phyloP scores from a whole-genome alignment of 129 eudicot genomes.

The Flaveria brownii region DNA sequence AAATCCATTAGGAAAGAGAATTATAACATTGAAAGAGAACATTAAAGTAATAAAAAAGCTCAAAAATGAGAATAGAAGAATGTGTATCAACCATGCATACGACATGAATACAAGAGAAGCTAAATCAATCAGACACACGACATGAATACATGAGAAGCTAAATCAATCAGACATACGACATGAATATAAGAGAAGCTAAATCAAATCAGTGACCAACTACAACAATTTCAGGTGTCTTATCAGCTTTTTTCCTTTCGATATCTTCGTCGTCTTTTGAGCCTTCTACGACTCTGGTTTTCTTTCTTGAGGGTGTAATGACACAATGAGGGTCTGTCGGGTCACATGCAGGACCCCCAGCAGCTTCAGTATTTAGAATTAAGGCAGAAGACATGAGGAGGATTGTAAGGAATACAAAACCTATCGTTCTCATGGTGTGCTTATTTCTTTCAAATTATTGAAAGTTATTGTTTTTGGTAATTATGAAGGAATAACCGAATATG shows the following conservation, averaged over 20 bases:
- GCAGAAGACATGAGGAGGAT: constrained; percentile 27
- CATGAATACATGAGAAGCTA: no score
- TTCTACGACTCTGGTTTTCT: constrained; percentile 14
- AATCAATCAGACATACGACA: background rate
- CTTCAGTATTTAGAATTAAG: constrained; percentile 18
- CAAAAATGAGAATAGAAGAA: no score
- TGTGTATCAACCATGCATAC: background rate
- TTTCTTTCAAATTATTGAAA: background rate
- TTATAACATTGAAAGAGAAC: no score
- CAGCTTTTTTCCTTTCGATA: constrained; percentile 4
- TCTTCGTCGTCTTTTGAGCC: constrained; percentile 16
- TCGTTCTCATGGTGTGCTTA: constrained; percentile 15
- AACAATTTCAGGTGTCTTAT: constrained; percentile 35
- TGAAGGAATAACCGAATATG: background rate
- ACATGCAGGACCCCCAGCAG: background rate
- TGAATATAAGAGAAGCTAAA: background rate
- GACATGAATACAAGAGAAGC: no score
- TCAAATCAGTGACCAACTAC: constrained; percentile 30
- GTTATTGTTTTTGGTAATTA: background rate
- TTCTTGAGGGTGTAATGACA: constrained; percentile 13
- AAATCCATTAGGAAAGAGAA: no score
- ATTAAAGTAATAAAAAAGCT: no score
- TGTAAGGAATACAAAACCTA: constrained; percentile 27
- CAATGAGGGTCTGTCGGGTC: constrained; percentile 33
- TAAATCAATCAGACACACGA: background rate